These are phyloP conservation scores for Leishmania lainsoni DNA, from an alignment of 208 protist species.

Conservation along the genomic window DNA sequence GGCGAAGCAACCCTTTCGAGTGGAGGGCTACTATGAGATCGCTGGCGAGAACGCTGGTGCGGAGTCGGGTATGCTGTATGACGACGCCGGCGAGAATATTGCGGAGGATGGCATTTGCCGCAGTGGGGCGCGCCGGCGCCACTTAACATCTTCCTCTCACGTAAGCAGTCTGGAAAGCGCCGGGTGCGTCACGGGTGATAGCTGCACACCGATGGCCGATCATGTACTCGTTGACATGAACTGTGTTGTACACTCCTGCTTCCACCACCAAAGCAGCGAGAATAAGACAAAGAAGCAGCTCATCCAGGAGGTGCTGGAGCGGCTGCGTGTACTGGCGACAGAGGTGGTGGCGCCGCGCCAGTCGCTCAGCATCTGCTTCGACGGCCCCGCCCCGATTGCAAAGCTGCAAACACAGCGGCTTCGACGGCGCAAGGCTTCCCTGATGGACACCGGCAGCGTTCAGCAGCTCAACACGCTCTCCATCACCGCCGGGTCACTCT, in stretches of 20 bases:
- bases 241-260: constrained; percentile 85
- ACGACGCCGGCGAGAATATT: background rate
- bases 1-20: constrained; percentile 24
- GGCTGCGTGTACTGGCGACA: constrained; percentile 67
- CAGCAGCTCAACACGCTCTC: constrained; percentile 69
- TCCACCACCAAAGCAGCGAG: constrained; percentile 27
- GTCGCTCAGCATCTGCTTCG: constrained; percentile 80
- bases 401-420: constrained; percentile 87
- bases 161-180: background rate
- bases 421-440: constrained; percentile 63
- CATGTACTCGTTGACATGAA: constrained; percentile 89
- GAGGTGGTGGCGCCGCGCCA: constrained; percentile 57
- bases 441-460: constrained; percentile 48
- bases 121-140: background rate
- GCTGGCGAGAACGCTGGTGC: background rate
- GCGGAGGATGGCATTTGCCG: background rate
- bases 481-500: constrained; percentile 82
- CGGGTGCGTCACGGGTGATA: background rate
- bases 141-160: constrained; percentile 25
- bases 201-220: constrained; percentile 31
- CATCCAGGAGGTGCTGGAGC: constrained; percentile 78
- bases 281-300: constrained; percentile 60
- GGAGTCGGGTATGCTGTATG: background rate
- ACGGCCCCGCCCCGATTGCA: constrained; percentile 79
- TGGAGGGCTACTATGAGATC: constrained; percentile 10